These are phyloP conservation scores for Garcileccinum viscosum DNA, from an alignment of 1,284 basidiomycete genomes.

Conservation along the genomic window DNA sequence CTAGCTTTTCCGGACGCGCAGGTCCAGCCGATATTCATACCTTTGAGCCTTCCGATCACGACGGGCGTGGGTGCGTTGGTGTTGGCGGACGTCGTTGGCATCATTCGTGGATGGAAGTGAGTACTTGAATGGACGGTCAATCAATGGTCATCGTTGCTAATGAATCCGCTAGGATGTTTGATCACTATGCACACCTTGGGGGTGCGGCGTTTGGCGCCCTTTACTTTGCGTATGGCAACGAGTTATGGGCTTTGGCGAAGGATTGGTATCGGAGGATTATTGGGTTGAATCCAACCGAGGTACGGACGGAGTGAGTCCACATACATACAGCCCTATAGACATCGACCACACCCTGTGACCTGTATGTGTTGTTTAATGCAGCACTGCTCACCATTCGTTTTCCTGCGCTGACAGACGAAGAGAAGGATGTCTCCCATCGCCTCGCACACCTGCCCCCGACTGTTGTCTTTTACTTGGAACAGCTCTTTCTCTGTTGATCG, in stretches of 20 bases:
- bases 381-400: background rate
- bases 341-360: background rate
- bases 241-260: slow-evolving; percentile 56
- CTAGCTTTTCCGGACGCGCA: slow-evolving; percentile 82
- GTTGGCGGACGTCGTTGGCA: slow-evolving; percentile 74
- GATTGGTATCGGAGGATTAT: slow-evolving; percentile 23
- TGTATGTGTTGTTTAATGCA: background rate
- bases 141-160: background rate
- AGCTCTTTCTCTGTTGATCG: background rate
- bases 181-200: slow-evolving; percentile 83
- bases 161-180: slow-evolving; percentile 47
- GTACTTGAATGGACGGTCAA: slow-evolving; percentile 41
- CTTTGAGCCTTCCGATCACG: slow-evolving; percentile 81
- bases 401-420: too few species aligned
- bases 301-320: slow-evolving; percentile 5
- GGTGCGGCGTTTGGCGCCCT: slow-evolving; percentile 76
- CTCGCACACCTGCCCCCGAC: too few species aligned
- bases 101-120: slow-evolving; percentile 85
- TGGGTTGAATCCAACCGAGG: slow-evolving; percentile 4
- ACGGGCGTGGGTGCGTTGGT: slow-evolving; percentile 78
- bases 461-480: too few species aligned
- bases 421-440: too few species aligned
- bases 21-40: slow-evolving; percentile 80
- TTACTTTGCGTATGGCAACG: slow-evolving; percentile 70
- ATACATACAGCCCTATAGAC: background rate